phyloP scores from a whole-genome alignment of 164 flowering plant genomes.

The Hamamelis virginiana region DNA sequence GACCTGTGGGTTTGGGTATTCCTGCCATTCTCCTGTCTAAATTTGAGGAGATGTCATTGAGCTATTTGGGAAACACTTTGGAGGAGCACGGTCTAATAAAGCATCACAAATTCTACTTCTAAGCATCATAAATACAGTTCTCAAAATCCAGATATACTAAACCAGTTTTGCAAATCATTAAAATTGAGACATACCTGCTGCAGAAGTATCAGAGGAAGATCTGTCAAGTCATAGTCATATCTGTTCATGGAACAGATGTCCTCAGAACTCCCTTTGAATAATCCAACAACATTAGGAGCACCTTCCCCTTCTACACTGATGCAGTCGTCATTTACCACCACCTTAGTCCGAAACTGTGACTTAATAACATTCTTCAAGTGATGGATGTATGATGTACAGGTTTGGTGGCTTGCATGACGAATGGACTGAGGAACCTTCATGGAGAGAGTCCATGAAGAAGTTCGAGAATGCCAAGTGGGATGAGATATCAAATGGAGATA shows the following conservation, averaged over 20 bases:
- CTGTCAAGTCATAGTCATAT: conserved; percentile 73
- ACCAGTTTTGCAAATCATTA: background rate
- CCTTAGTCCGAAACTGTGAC: conserved; percentile 70
- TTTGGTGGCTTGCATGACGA: conserved; percentile 38
- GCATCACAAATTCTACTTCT: no score
- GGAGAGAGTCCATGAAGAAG: no score
- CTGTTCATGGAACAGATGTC: conserved; percentile 49
- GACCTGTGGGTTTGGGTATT: no score
- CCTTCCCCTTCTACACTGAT: conserved; percentile 86
- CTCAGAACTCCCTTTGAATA: conserved; percentile 57
- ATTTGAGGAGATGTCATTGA: no score
- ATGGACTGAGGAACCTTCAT: no score
- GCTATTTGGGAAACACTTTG: no score
- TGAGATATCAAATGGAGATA: conserved; percentile 74
- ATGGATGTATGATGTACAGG: conserved; percentile 28
- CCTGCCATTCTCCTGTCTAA: no score
- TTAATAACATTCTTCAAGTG: conserved; percentile 31
- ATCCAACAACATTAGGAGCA: conserved; percentile 78
- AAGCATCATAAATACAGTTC: background rate
- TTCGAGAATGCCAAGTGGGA: no score
- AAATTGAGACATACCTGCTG: conserved; percentile 65
- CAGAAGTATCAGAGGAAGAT: conserved; percentile 74
- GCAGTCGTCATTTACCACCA: conserved; percentile 79
- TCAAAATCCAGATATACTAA: background rate
- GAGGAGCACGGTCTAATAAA: no score